Evolutionary conservation across 2,329 filamentous ascomycete species (phyloP).

Genomic region (Aureobasidium sp.): DNA sequence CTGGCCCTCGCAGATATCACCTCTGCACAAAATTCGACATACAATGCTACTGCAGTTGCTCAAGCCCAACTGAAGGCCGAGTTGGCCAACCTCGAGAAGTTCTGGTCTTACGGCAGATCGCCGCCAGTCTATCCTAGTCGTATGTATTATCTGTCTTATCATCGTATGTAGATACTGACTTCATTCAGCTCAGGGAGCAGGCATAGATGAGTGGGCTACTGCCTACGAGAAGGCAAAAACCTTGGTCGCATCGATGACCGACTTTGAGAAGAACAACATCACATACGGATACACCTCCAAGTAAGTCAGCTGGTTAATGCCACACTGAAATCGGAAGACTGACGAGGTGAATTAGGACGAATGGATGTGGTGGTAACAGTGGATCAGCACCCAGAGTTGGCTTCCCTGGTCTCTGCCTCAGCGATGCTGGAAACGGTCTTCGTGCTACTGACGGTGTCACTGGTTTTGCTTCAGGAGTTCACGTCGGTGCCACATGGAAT

Average conservation of each 20-base stretch:
- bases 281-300: slow-evolving; percentile 24
- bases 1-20: slow-evolving; percentile 7
- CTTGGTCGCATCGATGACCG: slow-evolving; percentile 29
- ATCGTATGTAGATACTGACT: neutral
- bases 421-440: slow-evolving; percentile 36
- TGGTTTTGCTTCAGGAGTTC: slow-evolving; percentile 35
- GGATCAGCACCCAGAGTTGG: slow-evolving; percentile 28
- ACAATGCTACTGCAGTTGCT: slow-evolving; percentile 7
- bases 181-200: slow-evolving; percentile 23
- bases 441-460: slow-evolving; percentile 37
- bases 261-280: slow-evolving; percentile 31
- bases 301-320: neutral
- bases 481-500: slow-evolving; percentile 31
- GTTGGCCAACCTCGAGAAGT: slow-evolving; percentile 20
- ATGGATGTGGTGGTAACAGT: slow-evolving; percentile 31
- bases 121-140: slow-evolving; percentile 26
- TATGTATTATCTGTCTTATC: slow-evolving; percentile 4
- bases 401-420: slow-evolving; percentile 35
- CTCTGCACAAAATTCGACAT: slow-evolving; percentile 10
- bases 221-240: slow-evolving; percentile 26
- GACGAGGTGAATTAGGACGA: slow-evolving; percentile 14
- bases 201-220: slow-evolving; percentile 26
- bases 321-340: neutral
- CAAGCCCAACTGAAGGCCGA: slow-evolving; percentile 7
- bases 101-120: slow-evolving; percentile 24